Evolutionary conservation across 371 early-diverging fungal species (phyloP).

Genomic region (Mucor sp.): DNA sequence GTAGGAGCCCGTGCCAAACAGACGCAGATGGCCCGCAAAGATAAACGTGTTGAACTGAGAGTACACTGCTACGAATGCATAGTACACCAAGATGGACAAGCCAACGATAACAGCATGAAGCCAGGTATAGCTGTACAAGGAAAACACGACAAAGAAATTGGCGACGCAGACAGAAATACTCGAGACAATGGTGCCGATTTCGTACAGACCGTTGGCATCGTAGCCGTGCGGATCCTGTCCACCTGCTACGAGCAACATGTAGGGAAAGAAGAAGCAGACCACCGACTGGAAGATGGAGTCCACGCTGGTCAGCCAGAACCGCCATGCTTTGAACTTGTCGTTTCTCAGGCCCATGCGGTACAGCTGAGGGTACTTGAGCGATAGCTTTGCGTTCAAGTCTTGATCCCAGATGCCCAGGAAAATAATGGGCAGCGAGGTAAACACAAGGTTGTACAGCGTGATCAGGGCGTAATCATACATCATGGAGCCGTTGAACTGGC

Average conservation of each 20-base stretch:
- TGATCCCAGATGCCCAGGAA: constrained; percentile 86
- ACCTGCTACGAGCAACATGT: constrained; percentile 55
- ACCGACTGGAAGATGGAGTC: constrained; percentile 91
- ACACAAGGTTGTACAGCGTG: constrained; percentile 78
- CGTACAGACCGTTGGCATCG: constrained; percentile 65
- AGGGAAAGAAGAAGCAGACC: constrained; percentile 80
- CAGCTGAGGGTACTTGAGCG: constrained; percentile 81
- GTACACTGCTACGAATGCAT: constrained; percentile 54
- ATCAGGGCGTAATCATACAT: constrained; percentile 73
- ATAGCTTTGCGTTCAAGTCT: constrained; percentile 75
- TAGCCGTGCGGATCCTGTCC: constrained; percentile 54
- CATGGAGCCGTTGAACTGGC: constrained; percentile 48
- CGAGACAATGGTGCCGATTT: constrained; percentile 82
- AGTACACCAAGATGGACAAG: constrained; percentile 54
- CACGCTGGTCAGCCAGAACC: constrained; percentile 82
- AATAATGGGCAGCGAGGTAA: constrained; percentile 71
- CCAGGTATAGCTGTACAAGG: constrained; percentile 81
- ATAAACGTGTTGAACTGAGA: constrained; percentile 44
- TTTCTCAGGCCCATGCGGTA: constrained; percentile 88
- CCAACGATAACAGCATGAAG: constrained; percentile 60
- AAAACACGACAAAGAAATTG: constrained; percentile 81
- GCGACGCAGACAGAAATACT: constrained; percentile 74
- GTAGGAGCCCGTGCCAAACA: constrained; percentile 54
- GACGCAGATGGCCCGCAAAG: constrained; percentile 47
- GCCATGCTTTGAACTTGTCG: constrained; percentile 78